Conservation (phyloP, 306 rosid species). For the Phaseolus lunatus region DNA sequence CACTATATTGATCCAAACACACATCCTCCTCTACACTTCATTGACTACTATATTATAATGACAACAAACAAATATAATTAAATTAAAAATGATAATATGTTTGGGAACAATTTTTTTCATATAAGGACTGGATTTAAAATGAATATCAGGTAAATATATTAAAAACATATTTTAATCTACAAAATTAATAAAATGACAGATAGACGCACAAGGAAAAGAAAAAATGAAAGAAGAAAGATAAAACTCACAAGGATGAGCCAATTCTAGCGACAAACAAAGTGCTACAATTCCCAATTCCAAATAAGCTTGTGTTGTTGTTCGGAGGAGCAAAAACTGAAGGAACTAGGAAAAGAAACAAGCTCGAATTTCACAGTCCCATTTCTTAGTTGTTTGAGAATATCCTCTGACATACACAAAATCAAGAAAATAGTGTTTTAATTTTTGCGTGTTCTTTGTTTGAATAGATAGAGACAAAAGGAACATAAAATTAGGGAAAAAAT, state of each 20-base stretch:
- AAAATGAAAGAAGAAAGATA: neutral
- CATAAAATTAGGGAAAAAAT: neutral
- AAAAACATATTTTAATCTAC: neutral
- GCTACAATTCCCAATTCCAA: constrained; percentile 49
- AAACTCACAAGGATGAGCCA: constrained; percentile 62
- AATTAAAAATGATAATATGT: neutral
- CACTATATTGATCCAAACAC: neutral
- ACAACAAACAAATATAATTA: neutral
- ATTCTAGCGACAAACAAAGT: constrained; percentile 78
- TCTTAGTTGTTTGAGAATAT: constrained; percentile 70
- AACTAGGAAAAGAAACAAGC: constrained; percentile 67
- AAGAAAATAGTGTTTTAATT: neutral
- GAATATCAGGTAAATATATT: neutral
- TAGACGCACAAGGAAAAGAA: neutral
- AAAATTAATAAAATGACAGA: neutral
- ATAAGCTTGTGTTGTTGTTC: constrained; percentile 41
- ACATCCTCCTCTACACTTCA: neutral
- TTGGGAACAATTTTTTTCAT: neutral
- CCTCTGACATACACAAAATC: constrained; percentile 42
- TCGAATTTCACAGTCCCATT: constrained; percentile 77
- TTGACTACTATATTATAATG: neutral
- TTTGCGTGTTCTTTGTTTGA: neutral
- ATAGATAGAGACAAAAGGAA: constrained; percentile 11
- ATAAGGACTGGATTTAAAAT: neutral
- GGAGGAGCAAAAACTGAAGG: constrained; percentile 57